phyloP scores from a whole-genome alignment of 2,329 filamentous ascomycete genomes.

The Fusarium torulosum region DNA sequence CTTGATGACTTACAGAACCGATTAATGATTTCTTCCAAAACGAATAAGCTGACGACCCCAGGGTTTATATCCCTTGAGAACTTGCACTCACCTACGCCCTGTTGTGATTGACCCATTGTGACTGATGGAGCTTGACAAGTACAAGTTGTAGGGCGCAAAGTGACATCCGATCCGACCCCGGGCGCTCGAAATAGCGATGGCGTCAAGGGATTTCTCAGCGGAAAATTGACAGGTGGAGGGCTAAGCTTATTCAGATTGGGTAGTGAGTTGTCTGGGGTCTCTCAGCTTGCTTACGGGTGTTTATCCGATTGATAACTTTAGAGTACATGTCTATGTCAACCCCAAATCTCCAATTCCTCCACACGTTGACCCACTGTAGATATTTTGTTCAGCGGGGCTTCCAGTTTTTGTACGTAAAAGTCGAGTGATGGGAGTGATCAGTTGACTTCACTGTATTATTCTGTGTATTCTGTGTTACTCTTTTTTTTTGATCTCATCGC shows the following conservation, averaged over 20 bases:
- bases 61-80: slow-evolving; percentile 11
- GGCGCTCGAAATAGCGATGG: not conserved
- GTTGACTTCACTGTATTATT: too few relatives aligned
- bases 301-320: slow-evolving; percentile 20
- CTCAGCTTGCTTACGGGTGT: not conserved
- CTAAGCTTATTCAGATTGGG: slow-evolving; percentile 8
- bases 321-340: not conserved
- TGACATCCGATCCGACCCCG: slow-evolving; percentile 33
- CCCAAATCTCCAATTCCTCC: slow-evolving; percentile 14
- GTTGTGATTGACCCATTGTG: slow-evolving; percentile 38
- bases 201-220: slow-evolving; percentile 3
- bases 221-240: not conserved
- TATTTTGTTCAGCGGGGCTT: slow-evolving; percentile 20
- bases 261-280: not conserved
- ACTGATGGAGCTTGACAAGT: slow-evolving; percentile 38
- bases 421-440: slow-evolving; percentile 16
- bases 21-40: too few relatives aligned
- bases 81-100: slow-evolving; percentile 22
- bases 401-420: slow-evolving; percentile 37
- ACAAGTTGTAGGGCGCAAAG: slow-evolving; percentile 40
- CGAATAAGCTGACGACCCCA: not conserved
- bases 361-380: slow-evolving; percentile 29
- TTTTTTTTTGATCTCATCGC: too few relatives aligned
- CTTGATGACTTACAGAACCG: too few relatives aligned
- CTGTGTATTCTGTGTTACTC: too few relatives aligned